These are phyloP conservation scores for Podila minutissima DNA, from an alignment of 192 early-diverging fungal species.

Conservation along the genomic window DNA sequence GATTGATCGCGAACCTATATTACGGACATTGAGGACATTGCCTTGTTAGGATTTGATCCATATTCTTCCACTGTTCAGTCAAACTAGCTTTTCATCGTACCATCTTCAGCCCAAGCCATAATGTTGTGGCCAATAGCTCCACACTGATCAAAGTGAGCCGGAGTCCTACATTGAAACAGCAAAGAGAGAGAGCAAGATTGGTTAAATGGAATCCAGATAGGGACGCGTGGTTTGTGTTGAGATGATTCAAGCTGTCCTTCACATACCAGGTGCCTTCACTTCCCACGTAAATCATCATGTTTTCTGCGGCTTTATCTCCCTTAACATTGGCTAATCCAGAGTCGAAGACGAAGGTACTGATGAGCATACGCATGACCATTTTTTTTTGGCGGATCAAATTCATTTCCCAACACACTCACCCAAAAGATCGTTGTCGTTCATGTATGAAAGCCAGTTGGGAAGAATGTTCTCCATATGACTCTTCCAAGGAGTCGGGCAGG, in stretches of 20 bases:
- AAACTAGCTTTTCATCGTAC: background rate
- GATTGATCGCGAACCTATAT: constrained; percentile 27
- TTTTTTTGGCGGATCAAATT: background rate
- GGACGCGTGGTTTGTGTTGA: background rate
- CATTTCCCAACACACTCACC: constrained; percentile 2
- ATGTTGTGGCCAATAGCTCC: constrained; percentile 49
- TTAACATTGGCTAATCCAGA: constrained; percentile 13
- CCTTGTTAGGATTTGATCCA: too few species aligned
- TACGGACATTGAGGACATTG: background rate
- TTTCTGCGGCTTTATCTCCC: constrained; percentile 33
- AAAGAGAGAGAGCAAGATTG: background rate
- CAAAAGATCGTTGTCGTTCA: constrained; percentile 35
- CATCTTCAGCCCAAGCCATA: constrained; percentile 44
- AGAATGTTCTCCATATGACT: constrained; percentile 9
- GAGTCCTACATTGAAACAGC: constrained; percentile 25
- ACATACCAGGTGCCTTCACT: constrained; percentile 40
- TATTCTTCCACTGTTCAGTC: too few species aligned
- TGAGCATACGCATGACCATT: background rate
- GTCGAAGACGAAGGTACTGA: background rate
- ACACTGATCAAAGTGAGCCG: constrained; percentile 42
- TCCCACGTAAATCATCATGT: constrained; percentile 46
- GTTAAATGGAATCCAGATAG: background rate
- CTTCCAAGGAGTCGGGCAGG: constrained; percentile 26
- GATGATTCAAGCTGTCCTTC: background rate
- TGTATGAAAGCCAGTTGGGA: constrained; percentile 29